phyloP scores from a whole-genome alignment of 2,329 filamentous ascomycete species.

The Penicillium sp. region DNA sequence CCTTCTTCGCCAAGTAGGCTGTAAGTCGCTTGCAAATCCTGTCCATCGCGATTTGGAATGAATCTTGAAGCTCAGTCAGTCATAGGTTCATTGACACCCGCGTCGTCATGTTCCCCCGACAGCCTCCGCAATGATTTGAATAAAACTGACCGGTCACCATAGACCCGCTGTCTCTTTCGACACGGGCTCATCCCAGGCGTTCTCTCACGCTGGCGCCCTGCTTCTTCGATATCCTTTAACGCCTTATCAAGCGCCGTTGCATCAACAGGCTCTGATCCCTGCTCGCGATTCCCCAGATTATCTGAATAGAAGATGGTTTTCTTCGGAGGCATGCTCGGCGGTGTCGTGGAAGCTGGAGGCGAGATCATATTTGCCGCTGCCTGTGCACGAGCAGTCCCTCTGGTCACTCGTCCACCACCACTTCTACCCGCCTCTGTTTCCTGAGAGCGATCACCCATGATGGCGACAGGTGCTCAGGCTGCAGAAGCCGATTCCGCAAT shows the following conservation, averaged over 20 bases:
- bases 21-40: slow-evolving; percentile 91
- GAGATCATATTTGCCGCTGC: slow-evolving; percentile 45
- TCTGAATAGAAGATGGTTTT: slow-evolving; percentile 49
- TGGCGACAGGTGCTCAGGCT: slow-evolving; percentile 21
- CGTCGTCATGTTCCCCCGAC: not conserved
- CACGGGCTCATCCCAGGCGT: slow-evolving; percentile 69
- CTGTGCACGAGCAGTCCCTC: slow-evolving; percentile 30
- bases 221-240: slow-evolving; percentile 64
- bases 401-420: slow-evolving; percentile 24
- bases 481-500: slow-evolving; percentile 19
- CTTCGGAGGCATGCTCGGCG: slow-evolving; percentile 57
- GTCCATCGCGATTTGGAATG: slow-evolving; percentile 89
- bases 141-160: slow-evolving; percentile 62
- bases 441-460: slow-evolving; percentile 28
- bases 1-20: slow-evolving; percentile 89
- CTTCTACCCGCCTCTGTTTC: slow-evolving; percentile 24
- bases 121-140: not conserved
- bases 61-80: slow-evolving; percentile 59
- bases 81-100: not conserved
- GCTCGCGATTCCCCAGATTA: slow-evolving; percentile 29
- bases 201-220: slow-evolving; percentile 61
- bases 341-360: slow-evolving; percentile 63
- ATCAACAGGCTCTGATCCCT: slow-evolving; percentile 59
- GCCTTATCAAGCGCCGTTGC: slow-evolving; percentile 63
- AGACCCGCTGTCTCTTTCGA: slow-evolving; percentile 69